Base-by-base conservation (phyloP, 352 stramenopile genomes). In the Globisporangium canariense region DNA sequence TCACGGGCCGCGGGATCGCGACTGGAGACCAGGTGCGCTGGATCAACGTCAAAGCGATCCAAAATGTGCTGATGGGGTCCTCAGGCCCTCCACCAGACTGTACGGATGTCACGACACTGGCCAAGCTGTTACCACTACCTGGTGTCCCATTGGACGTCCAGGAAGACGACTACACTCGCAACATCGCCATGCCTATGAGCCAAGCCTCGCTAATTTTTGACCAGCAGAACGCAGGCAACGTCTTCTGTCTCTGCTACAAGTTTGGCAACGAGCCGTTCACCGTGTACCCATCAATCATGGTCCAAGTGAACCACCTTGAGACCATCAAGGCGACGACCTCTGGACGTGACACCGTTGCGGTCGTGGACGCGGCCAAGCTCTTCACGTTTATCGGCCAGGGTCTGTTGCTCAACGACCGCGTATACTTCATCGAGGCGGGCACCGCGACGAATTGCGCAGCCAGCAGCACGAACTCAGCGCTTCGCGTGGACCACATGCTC, bases 241-340 rank as follows among this genome's bases (percentile, higher is more conserved):
- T 60, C 0, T 91, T 82, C 40, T 84, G 68, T 30, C 60, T 91
- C 3, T 91, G 82, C 52, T 89, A 88, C 67, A 83, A 87, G 49
- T 91, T 89, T 62, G 82, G 77, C 5, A 74, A 71, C n/a, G 79
- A 91, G 20, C 82, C 82, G 3, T 91, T 76, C 59, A 75, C 65
- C 11, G 66, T 88, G 8, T 91, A 89, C 41, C 64, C 75, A 3
- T 40, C 38, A 0, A 69, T 88, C 5, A 68, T 64, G 47, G 54
- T 91, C 34, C 64, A 81, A 68, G 75, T 91, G 9, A 81, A 78
- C 13, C 67, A 88, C 38, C 58, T 91, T 6, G 11, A 50, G 14
- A 46, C 57, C 1, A 70, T 91, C 3, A 25, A 69, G 46, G 69
- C 78, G 0, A 63, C 38, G 30, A 40, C 28, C 4, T 64, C 60